A percentile compares a stretch with the other conserved stretches of the same genome.
These are phyloP conservation scores for Aegilops tauschii DNA, from an alignment of 176 grass and related monocot genomes.

Conservation along the genomic window DNA sequence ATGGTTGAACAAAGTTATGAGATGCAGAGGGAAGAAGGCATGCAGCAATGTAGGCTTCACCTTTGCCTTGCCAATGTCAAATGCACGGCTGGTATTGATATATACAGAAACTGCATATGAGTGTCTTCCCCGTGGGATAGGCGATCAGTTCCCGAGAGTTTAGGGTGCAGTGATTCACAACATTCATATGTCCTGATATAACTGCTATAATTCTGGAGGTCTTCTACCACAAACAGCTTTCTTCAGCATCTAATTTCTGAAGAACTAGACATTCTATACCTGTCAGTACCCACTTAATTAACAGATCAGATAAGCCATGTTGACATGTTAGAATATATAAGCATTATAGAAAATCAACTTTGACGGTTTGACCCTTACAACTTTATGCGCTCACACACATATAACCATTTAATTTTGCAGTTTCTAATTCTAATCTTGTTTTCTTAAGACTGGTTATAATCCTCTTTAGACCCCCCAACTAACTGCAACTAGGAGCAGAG, in stretches of 20 bases:
- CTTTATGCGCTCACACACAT: background rate
- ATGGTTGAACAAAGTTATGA: slow-evolving; percentile 35
- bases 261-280: background rate
- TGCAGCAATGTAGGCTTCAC: slow-evolving; percentile 29
- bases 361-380: background rate
- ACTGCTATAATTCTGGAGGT: slow-evolving; percentile 12
- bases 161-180: slow-evolving; percentile 27
- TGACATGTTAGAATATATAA: background rate
- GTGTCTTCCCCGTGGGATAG: slow-evolving; percentile 14
- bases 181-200: slow-evolving; percentile 28
- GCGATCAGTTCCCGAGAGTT: slow-evolving; percentile 21
- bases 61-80: slow-evolving; percentile 10
- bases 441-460: background rate
- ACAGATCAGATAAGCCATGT: background rate
- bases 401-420: slow-evolving; percentile 10
- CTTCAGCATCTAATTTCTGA: background rate
- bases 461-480: background rate
- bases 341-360: background rate
- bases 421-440: background rate
- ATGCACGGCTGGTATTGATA: slow-evolving; percentile 6
- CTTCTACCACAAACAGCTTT: background rate
- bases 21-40: slow-evolving; percentile 20
- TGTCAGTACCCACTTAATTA: background rate
- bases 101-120: slow-evolving; percentile 26
- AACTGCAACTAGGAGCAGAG: background rate